Percentiles rank a stretch among this genome's conserved stretches.
Conservation (phyloP, 176 grass and related monocot species). For the Carex scoparia region DNA sequence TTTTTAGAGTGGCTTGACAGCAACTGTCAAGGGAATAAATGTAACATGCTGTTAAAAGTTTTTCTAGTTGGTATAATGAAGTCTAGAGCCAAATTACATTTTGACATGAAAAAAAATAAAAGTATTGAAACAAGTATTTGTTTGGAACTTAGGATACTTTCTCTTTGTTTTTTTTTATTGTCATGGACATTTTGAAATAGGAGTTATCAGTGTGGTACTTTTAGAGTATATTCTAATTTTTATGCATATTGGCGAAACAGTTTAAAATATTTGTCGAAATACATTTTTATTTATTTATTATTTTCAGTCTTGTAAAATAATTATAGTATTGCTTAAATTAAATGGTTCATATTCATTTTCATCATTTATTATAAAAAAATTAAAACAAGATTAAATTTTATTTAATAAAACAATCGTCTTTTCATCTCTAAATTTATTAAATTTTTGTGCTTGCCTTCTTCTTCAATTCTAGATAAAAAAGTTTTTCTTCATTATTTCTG, state of each 20-base stretch:
- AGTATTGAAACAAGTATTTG: neutral
- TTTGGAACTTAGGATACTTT: no score
- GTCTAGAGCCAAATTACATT: neutral
- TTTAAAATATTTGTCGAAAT: neutral
- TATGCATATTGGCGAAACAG: neutral
- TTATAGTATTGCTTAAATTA: no score
- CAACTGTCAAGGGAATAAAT: neutral
- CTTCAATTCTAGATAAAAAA: no score
- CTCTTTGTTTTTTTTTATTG: no score
- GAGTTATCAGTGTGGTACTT: neutral
- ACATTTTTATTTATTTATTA: neutral
- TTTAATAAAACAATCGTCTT: no score
- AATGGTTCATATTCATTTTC: no score
- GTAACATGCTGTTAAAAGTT: neutral
- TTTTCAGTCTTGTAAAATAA: neutral
- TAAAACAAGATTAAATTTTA: no score
- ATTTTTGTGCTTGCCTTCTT: no score
- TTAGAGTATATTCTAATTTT: neutral
- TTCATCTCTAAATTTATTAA: no score
- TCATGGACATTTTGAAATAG: neutral
- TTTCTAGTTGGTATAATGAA: neutral
- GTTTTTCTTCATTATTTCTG: no score
- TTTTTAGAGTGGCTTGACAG: no score
- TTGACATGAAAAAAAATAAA: neutral
- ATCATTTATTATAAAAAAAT: no score